Evolutionary conservation across 306 rosid genomes (phyloP).

Genomic region (Prunus mume): DNA sequence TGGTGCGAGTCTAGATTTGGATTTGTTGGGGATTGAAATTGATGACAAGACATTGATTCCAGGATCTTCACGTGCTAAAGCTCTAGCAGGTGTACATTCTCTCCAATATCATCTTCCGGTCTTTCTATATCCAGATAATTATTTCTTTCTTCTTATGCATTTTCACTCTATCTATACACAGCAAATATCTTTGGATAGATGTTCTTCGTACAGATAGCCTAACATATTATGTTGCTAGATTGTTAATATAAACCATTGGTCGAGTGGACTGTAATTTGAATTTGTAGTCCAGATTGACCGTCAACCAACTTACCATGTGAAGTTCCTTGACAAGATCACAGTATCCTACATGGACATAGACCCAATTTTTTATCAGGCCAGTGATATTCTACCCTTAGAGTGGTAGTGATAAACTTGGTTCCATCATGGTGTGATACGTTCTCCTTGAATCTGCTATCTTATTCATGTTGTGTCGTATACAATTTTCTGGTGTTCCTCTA

Average conservation of each 20-base stretch:
- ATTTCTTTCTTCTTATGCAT: neutral
- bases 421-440: neutral
- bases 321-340: no score
- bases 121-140: neutral
- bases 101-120: neutral
- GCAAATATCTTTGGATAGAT: neutral
- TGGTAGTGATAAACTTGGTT: no score
- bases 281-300: no score
- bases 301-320: no score
- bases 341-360: neutral
- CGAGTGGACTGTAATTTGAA: neutral
- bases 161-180: neutral
- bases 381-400: no score
- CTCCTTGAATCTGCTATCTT: neutral
- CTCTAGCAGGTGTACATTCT: slow-evolving; percentile 60
- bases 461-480: neutral
- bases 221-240: neutral
- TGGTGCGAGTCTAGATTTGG: slow-evolving; percentile 90
- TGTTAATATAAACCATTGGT: neutral
- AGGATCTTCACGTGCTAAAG: slow-evolving; percentile 79
- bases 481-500: neutral
- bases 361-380: neutral
- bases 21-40: slow-evolving; percentile 77
- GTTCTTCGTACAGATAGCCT: neutral
- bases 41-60: slow-evolving; percentile 84